A percentile compares a stretch with the other conserved stretches of the same genome.
Conservation (phyloP, 2,329 filamentous ascomycete species). For the Samsoniella hepiali region DNA sequence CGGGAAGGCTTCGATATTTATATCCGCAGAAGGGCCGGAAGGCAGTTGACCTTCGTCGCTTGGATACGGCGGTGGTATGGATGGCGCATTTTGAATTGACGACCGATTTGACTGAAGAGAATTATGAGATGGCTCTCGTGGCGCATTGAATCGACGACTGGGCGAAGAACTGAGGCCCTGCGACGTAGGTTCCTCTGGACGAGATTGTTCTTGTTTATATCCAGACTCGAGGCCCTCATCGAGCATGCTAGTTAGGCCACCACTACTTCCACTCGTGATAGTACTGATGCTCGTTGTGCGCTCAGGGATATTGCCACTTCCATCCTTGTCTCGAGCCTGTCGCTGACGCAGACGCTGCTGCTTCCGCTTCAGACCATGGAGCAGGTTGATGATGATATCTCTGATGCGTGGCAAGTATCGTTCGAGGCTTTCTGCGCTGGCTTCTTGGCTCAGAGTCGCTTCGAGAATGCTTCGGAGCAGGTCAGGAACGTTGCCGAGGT, state of each 20-base stretch:
- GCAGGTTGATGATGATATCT: constrained; percentile 96
- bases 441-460: constrained; percentile 93
- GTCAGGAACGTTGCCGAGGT: constrained; percentile 94
- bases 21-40: constrained; percentile 37
- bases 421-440: constrained; percentile 88
- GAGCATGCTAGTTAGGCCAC: constrained; percentile 53
- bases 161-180: constrained; percentile 41
- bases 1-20: constrained; percentile 63
- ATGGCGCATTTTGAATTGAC: constrained; percentile 69
- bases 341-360: constrained; percentile 79
- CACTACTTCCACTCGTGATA: constrained; percentile 54
- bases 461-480: constrained; percentile 86
- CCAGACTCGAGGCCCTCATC: constrained; percentile 58
- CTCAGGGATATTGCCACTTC: constrained; percentile 40
- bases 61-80: constrained; percentile 67
- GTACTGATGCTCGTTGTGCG: constrained; percentile 59
- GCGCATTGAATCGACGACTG: constrained; percentile 44
- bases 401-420: constrained; percentile 90
- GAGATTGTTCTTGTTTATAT: constrained; percentile 41
- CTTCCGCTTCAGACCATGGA: constrained; percentile 95
- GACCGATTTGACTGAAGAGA: constrained; percentile 59
- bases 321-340: constrained; percentile 53
- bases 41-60: constrained; percentile 54
- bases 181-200: constrained; percentile 26
- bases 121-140: constrained; percentile 49